A percentile compares a stretch with the other conserved stretches of the same genome.
Conservation (phyloP, 768 basidiomycete species). For the Trametes coccinea region DNA sequence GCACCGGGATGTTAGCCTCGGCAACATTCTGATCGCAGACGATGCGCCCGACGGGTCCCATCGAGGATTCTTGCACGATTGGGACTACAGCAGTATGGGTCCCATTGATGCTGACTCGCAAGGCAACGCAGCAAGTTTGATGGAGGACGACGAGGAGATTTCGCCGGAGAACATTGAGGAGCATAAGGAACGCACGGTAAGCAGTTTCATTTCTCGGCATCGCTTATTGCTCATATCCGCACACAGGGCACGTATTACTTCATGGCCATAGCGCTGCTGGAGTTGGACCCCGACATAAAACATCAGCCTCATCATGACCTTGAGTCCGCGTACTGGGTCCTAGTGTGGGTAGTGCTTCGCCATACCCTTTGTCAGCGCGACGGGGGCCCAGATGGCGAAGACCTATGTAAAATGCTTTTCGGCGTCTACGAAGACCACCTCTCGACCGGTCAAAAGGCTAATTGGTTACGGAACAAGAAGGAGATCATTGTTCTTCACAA, state of each 20-base stretch:
- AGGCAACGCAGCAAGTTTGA: neutral
- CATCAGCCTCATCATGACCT: conserved; percentile 9
- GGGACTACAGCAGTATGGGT: conserved; percentile 13
- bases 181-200: conserved; percentile 1
- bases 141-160: neutral
- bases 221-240: neutral
- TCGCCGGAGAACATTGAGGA: no score
- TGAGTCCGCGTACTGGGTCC: conserved; percentile 19
- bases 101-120: neutral
- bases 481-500: neutral
- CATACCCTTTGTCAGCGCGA: neutral
- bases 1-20: conserved; percentile 21
- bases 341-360: conserved; percentile 9
- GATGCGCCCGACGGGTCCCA: neutral
- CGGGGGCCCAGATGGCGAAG: neutral
- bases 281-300: neutral
- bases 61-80: conserved; percentile 18
- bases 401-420: neutral
- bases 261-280: conserved; percentile 8
- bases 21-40: conserved; percentile 16
- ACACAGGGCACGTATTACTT: conserved; percentile 2
- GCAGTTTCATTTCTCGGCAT: neutral
- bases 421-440: neutral
- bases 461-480: neutral
- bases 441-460: neutral